Evolutionary conservation across 306 rosid genomes (phyloP), one percentile per base, ranked within the genome.

Genomic region (Vachellia collinsii): DNA sequence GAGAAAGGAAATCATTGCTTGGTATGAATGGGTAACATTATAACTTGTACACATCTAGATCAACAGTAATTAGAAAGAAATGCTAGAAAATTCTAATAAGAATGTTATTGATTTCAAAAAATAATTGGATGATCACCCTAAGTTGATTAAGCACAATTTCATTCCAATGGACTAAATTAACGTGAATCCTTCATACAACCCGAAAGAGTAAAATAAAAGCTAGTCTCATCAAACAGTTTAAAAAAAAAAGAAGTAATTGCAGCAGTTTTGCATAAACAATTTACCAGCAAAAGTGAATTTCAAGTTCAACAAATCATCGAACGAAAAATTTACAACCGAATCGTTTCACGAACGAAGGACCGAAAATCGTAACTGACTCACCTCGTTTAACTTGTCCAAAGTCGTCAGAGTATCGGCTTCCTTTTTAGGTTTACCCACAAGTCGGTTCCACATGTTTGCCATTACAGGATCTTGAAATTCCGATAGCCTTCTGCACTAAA

Each of bases 361-460:
- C 34, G 29, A 50, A 1, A 23, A 34, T 38, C 37, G 53, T 65
- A 80, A 58, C 6, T 20, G 54, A 77, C 23, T 64, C 80, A 91
- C 99, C 99, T 95, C 98, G 65, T 89, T 91, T 79, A 95, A 79
- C 89, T 91, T 95, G 84, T 93, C 97, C 71, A 95, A 79, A 54
- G 98, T 90, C 41, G 82, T 39, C 10, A 93, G 80, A 56, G 99
- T 90, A 89, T 77, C 88, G 72, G 93, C 19, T 68, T 95, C 96
- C 79, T 89, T 88, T 70, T 91, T 95, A 56, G 98, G 93, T 81
- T 93, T 95, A 36, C 98, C 98, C 11, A 93, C 90, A 66, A 95
- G 74, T 65, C 94, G 90, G 71, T 80, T 86, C 84, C 93, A 89
- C 97, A 94, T 94, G 92, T 70, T 81, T 76, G 89, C 61, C 61